These are phyloP conservation scores for Yamadazyma diospyri DNA, from an alignment of 1,139 yeast species.

Conservation along the genomic window DNA sequence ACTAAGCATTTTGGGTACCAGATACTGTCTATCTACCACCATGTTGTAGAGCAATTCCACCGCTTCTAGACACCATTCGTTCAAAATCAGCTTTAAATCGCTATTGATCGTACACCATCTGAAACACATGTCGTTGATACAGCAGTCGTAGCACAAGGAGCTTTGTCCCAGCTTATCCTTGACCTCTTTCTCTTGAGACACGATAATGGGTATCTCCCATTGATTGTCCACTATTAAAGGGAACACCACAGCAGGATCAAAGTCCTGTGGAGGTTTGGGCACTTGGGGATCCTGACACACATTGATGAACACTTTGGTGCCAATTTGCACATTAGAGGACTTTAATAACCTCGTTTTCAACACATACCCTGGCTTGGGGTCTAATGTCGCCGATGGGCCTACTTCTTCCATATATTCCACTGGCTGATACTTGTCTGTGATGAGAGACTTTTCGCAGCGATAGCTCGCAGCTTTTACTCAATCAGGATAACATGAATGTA, in stretches of 20 bases:
- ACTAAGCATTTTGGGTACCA: conserved; percentile 57
- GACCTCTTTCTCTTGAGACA: conserved; percentile 53
- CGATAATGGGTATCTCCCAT: conserved; percentile 83
- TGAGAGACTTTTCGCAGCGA: too few species aligned
- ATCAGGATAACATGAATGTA: conserved; percentile 56
- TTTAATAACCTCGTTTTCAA: conserved; percentile 52
- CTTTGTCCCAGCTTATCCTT: conserved; percentile 66
- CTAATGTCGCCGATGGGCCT: conserved; percentile 18
- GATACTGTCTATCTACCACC: conserved; percentile 40
- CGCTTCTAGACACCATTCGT: conserved; percentile 68
- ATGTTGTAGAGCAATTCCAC: conserved; percentile 49
- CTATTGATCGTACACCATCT: conserved; percentile 57
- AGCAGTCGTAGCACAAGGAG: conserved; percentile 73
- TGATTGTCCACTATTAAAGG: conserved; percentile 65
- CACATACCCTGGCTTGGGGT: conserved; percentile 62
- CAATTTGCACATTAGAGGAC: conserved; percentile 22
- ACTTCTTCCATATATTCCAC: conserved; percentile 20
- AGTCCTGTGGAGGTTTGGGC: conserved; percentile 49
- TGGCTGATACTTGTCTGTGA: too few species aligned
- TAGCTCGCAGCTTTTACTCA: too few species aligned
- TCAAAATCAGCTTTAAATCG: conserved; percentile 45
- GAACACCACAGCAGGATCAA: conserved; percentile 56
- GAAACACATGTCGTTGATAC: conserved; percentile 59
- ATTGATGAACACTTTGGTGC: conserved; percentile 74
- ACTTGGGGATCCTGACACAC: conserved; percentile 64